phyloP scores from a whole-genome alignment of 2,329 filamentous ascomycete genomes.

The Amauroascus niger region DNA sequence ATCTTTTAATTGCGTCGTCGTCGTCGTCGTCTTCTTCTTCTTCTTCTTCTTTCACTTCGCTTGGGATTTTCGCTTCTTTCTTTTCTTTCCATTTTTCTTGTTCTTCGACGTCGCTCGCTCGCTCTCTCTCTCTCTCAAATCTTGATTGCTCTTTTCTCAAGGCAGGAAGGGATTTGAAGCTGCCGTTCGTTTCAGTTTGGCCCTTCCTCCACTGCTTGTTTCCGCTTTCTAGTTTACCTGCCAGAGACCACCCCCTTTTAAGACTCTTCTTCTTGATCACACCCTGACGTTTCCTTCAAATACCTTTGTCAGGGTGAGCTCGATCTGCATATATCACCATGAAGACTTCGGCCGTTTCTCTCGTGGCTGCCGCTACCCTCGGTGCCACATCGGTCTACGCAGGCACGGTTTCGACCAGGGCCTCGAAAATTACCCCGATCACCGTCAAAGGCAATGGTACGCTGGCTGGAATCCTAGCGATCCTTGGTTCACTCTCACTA shows the following conservation, averaged over 20 bases:
- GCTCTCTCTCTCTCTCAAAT: background rate
- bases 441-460: slow-evolving; percentile 54
- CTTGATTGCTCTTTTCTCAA: background rate
- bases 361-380: slow-evolving; percentile 40
- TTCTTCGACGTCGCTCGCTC: background rate
- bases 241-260: slow-evolving; percentile 13
- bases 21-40: no score
- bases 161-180: slow-evolving; percentile 15
- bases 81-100: background rate
- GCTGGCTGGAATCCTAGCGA: slow-evolving; percentile 11
- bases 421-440: slow-evolving; percentile 44
- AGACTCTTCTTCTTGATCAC: background rate
- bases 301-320: background rate
- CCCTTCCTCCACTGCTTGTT: slow-evolving; percentile 20
- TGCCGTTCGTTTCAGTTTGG: slow-evolving; percentile 20
- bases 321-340: slow-evolving; percentile 32
- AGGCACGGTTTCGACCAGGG: slow-evolving; percentile 35
- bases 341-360: slow-evolving; percentile 43
- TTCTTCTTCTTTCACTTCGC: slow-evolving; percentile 8
- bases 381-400: slow-evolving; percentile 40
- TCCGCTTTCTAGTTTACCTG: background rate
- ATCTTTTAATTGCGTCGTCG: no score
- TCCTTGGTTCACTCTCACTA: slow-evolving; percentile 10
- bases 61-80: slow-evolving; percentile 8
- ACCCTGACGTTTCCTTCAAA: slow-evolving; percentile 11